Evolutionary conservation across 345 rosid genomes (phyloP).

Genomic region (Clausena lansium): DNA sequence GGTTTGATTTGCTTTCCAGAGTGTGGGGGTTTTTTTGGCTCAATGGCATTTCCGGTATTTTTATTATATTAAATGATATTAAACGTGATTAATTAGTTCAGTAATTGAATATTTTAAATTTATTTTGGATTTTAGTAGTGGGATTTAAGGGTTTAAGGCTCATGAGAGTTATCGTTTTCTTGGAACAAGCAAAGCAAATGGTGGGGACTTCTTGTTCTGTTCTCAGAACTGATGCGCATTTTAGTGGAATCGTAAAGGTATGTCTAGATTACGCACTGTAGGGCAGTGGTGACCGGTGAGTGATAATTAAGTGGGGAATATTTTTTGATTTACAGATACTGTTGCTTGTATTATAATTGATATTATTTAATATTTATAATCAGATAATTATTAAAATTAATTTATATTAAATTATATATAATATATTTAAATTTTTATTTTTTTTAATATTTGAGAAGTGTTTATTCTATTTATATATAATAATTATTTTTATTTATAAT

Average conservation of each 20-base stretch:
- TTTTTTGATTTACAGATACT: no score
- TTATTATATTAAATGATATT: neutral
- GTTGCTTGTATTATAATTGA: no score
- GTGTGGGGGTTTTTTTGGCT: neutral
- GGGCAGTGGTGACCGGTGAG: neutral
- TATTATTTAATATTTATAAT: no score
- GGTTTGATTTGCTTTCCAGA: constrained; percentile 3
- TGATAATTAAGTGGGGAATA: constrained; percentile 3
- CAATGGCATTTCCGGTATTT: neutral
- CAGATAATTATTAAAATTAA: no score
- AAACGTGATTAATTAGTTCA: neutral
- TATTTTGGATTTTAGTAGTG: neutral
- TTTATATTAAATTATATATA: no score
- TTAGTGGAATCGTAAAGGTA: constrained; percentile 4
- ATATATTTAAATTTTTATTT: no score
- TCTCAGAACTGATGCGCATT: constrained; percentile 8
- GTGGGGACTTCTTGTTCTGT: neutral
- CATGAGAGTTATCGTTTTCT: constrained; percentile 15
- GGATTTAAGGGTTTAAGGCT: constrained; percentile 1
- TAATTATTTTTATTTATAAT: no score
- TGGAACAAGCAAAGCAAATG: constrained; percentile 10
- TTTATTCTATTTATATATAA: no score
- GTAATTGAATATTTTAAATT: neutral
- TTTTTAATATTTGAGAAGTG: no score
- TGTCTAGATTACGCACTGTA: constrained; percentile 6